These are phyloP conservation scores for Nothophaeocryptopus gaeumannii DNA, from an alignment of 2,329 filamentous ascomycete species.

Conservation along the genomic window DNA sequence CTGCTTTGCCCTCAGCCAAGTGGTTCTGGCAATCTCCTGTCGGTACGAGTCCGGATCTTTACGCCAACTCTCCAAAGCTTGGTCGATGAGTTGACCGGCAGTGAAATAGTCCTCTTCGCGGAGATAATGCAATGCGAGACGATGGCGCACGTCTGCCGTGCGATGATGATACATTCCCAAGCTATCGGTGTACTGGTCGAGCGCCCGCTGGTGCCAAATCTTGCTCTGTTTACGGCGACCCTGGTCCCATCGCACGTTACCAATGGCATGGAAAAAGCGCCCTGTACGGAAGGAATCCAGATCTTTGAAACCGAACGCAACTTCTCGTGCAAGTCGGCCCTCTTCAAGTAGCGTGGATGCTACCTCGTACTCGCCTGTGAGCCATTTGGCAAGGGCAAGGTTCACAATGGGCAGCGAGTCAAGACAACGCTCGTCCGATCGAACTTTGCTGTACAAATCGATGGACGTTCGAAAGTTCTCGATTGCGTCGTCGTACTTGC, in stretches of 20 bases:
- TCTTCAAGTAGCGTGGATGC: not conserved
- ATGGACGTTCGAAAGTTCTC: constrained; percentile 4
- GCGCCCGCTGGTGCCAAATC: constrained; percentile 4
- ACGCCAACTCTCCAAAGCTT: constrained; percentile 8
- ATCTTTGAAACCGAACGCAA: constrained; percentile 4
- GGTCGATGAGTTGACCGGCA: constrained; percentile 5
- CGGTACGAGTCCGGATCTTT: not conserved
- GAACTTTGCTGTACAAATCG: not conserved
- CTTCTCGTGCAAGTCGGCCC: not conserved
- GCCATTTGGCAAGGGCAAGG: constrained; percentile 3
- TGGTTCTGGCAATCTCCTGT: constrained; percentile 8
- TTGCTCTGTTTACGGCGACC: not conserved
- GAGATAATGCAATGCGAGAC: constrained; percentile 5
- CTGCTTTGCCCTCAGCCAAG: constrained; percentile 6
- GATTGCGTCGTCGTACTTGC: not conserved
- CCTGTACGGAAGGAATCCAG: constrained; percentile 6
- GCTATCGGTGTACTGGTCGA: not conserved
- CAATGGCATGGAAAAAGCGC: constrained; percentile 9
- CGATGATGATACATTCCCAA: constrained; percentile 6
- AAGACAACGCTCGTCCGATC: too few species aligned
- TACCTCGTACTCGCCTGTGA: not conserved
- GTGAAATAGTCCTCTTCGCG: not conserved
- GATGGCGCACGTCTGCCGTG: constrained; percentile 8
- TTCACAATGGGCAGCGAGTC: constrained; percentile 7
- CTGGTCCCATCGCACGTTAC: constrained; percentile 9